Evolutionary conservation across 2,329 filamentous ascomycete genomes (phyloP), one percentile per base, ranked within the genome.

Genomic region (Pleomassaria siparia): DNA sequence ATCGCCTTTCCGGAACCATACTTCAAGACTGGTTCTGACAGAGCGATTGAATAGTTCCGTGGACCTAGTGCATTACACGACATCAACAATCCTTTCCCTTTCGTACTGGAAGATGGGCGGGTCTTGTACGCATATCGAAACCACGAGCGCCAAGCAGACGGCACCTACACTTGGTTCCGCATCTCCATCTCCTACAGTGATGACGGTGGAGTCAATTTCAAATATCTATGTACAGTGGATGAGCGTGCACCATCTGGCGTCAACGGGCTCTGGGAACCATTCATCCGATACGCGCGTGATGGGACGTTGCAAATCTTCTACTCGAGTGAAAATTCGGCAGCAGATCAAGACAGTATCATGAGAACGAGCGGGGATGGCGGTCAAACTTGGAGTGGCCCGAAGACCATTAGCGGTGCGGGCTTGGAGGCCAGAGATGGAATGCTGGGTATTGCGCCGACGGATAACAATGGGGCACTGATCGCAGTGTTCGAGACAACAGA

Each of bases 221-320:
- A 49, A 11, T 76, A 67, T 49, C 63, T 69, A 2, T 58, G 47
- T 21, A 59, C 55, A 1, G 58, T 65, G 5, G 59, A 57, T 4
- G 41, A 49, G 8, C n/a, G n/a, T n/a, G 56, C 64, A 28, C 44
- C 56, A 0, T 55, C 50, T 13, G 54, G 50, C 5, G 37, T 51
- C 12, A 72, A 72, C 25, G 75, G 75, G 2, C 60, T 71, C 4
- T 78, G 75, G 75, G 75, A 78, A 49, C 76, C 76, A 0, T 76
- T 76, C 50, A 42, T 78, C 16, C 63, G 74, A 4, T 52, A 70
- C 2, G 70, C 69, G 0, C 47, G 53, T 1, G 69, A 75, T 44
- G 72, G 73, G 0, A 62, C 64, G 2, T 46, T 77, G 20, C 72
- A 78, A 55, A 63, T 73, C 39, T 78, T 72, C 55, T 78, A 77